phyloP scores from a whole-genome alignment of 75 land plant genomes.

The Cupressus sempervirens region DNA sequence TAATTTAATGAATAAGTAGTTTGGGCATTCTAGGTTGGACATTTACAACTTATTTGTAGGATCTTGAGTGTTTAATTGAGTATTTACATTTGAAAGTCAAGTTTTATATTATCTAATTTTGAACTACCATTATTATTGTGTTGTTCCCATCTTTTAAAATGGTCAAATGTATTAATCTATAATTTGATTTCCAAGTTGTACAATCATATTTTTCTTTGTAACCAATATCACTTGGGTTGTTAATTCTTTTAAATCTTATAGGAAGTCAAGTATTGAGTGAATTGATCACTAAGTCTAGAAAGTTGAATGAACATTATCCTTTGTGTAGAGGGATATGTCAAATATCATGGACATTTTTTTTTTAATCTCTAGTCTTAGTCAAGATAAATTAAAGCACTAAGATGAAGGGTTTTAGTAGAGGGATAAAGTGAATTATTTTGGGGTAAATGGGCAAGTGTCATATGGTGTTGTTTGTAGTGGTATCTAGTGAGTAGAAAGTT shows the following conservation, averaged over 20 bases:
- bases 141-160: background rate
- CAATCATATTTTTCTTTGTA: background rate
- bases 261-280: background rate
- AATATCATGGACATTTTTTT: background rate
- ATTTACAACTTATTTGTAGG: background rate
- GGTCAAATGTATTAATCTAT: background rate
- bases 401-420: too few relatives aligned
- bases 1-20: background rate
- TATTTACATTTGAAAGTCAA: background rate
- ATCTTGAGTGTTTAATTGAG: too few relatives aligned
- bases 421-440: too few relatives aligned
- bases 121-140: background rate
- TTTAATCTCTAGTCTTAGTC: too few relatives aligned
- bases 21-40: background rate
- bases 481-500: too few relatives aligned
- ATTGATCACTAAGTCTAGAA: background rate
- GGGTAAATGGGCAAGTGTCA: too few relatives aligned
- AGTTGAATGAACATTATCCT: background rate
- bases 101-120: background rate
- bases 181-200: background rate
- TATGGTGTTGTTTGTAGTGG: too few relatives aligned
- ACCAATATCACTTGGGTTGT: background rate
- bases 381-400: too few relatives aligned
- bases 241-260: background rate
- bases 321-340: background rate